Evolutionary conservation across 371 early-diverging fungal species (phyloP), one percentile per base, ranked within the genome.

Genomic region (Aphelidium insulamus): DNA sequence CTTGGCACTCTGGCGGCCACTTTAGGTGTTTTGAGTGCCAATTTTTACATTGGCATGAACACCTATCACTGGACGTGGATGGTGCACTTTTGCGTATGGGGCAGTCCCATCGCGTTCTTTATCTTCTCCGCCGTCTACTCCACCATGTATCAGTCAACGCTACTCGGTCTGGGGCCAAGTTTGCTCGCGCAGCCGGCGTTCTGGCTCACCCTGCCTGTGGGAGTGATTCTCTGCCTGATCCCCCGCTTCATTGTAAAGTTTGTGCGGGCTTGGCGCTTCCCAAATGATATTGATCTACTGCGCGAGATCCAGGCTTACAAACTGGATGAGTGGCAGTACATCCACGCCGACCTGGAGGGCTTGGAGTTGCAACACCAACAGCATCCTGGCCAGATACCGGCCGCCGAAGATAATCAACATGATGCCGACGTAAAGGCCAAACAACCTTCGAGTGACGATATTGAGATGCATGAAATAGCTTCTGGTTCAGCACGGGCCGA

Each of bases 1-100:
- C 47, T 83, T 28, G 81, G 86, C 29, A 80, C 83, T 2, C 41
- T 72, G 24, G 62, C 83, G 1, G 73, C 84, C 0, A 65, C 70
- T 29, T 47, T 69, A 16, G 64, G 71, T 14, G 71, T 87, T 10
- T 58, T 72, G 12, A 68, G 67, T 4, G 76, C 72, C 39, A 90
- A 87, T 49, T 43, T 82, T 26, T 78, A 74, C 54, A 72, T 80
- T 23, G 70, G 59, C 9, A 36, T 77, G 36, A 77, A 72, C 35
- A 66, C 70, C 42, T 61, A 62, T 39, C 62, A 65, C 34, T 85
- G 78, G 66, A 73, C 77, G 0, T 82, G 74, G 65, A 45, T 78
- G 32, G 53, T 48, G 8, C 31, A 38, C 26, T 25, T 50, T 14
- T 49, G 11, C 26, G 50, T 5, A 53, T 49, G 48, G 28, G 42